Evolutionary conservation across 2,329 filamentous ascomycete genomes (phyloP).

Genomic region (Monosporascus sp.): DNA sequence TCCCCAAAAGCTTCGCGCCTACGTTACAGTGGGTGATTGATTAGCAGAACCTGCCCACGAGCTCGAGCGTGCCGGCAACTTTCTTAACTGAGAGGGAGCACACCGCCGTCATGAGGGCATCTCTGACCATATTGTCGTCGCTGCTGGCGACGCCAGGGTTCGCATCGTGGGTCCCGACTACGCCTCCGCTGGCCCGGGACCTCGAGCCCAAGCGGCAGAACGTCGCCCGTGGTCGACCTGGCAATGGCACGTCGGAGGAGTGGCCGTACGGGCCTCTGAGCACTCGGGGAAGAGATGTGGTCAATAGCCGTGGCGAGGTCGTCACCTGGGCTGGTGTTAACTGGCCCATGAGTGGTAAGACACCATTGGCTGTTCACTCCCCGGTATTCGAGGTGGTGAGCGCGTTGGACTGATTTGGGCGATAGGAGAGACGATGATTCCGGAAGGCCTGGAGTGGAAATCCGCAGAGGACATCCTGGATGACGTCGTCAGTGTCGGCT

Average conservation of each 20-base stretch:
- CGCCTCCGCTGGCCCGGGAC: constrained; percentile 4
- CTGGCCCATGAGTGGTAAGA: constrained; percentile 31
- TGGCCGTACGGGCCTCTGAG: constrained; percentile 36
- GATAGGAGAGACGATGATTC: constrained; percentile 47
- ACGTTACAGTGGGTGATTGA: no score
- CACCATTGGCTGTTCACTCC: no score
- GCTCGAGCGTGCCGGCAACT: no score
- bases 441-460: constrained; percentile 50
- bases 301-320: constrained; percentile 30
- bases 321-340: constrained; percentile 33
- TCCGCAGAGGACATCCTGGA: constrained; percentile 44
- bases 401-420: constrained; percentile 7
- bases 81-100: neutral
- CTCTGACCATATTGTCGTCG: constrained; percentile 4
- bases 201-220: constrained; percentile 7
- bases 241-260: constrained; percentile 11
- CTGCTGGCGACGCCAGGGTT: constrained; percentile 9
- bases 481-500: constrained; percentile 43
- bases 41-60: no score
- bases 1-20: no score
- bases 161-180: constrained; percentile 12
- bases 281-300: constrained; percentile 32
- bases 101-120: constrained; percentile 9
- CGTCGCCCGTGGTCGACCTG: constrained; percentile 5
- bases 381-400: neutral